Evolutionary conservation across 192 early-diverging fungal species (phyloP).

Genomic region (Dispira simplex): DNA sequence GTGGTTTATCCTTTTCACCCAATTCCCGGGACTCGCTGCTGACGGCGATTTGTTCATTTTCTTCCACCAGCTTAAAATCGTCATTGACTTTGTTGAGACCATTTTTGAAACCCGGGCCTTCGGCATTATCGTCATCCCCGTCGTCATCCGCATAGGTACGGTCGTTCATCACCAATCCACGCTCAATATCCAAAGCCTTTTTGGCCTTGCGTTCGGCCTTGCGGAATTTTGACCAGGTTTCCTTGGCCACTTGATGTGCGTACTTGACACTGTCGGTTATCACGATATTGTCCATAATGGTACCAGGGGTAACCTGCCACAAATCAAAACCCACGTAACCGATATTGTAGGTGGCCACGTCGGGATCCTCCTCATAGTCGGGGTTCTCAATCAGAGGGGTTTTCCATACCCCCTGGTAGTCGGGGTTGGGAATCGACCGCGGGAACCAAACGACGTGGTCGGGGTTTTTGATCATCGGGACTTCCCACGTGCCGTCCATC

Average conservation of each 20-base stretch:
- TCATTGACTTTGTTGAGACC: too few species aligned
- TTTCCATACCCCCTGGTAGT: slow-evolving; percentile 83
- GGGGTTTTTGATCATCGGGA: slow-evolving; percentile 67
- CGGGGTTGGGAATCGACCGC: slow-evolving; percentile 77
- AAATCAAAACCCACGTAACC: slow-evolving; percentile 78
- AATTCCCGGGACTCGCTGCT: too few species aligned
- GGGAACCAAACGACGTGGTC: slow-evolving; percentile 79
- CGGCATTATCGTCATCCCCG: too few species aligned
- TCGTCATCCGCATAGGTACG: background rate
- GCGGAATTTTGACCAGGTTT: slow-evolving; percentile 54
- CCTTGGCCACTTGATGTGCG: slow-evolving; percentile 52
- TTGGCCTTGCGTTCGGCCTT: slow-evolving; percentile 51
- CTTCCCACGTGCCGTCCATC: slow-evolving; percentile 83
- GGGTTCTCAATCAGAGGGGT: slow-evolving; percentile 79
- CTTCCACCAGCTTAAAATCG: too few species aligned
- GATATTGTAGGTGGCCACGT: slow-evolving; percentile 66
- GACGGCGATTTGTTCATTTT: too few species aligned
- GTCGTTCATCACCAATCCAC: background rate
- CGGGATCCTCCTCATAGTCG: slow-evolving; percentile 63
- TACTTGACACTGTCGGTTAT: slow-evolving; percentile 53
- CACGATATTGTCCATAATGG: slow-evolving; percentile 87
- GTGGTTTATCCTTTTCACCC: too few species aligned
- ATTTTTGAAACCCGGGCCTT: too few species aligned
- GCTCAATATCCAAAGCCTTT: slow-evolving; percentile 30
- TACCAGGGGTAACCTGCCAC: slow-evolving; percentile 84